These are phyloP conservation scores for Didymella pinodella DNA, from an alignment of 2,329 filamentous ascomycete genomes.

Conservation along the genomic window DNA sequence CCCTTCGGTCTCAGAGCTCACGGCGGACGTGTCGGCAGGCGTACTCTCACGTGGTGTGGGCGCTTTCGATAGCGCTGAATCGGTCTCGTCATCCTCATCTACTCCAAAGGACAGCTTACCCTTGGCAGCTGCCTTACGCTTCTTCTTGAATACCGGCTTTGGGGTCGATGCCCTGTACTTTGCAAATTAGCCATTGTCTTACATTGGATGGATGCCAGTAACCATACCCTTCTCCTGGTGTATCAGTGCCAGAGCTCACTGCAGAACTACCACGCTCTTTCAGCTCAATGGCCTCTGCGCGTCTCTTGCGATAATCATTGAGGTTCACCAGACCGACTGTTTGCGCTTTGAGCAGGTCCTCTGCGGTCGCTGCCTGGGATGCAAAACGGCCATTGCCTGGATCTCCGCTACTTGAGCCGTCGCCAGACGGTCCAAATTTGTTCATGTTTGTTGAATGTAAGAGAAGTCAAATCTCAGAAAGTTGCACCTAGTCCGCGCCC, in stretches of 20 bases:
- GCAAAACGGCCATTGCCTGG: slow-evolving; percentile 70
- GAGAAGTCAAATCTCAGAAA: not conserved
- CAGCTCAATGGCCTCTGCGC: slow-evolving; percentile 90
- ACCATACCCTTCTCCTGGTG: slow-evolving; percentile 68
- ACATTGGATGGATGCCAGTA: not conserved
- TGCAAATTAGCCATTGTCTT: slow-evolving; percentile 57
- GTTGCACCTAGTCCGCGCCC: slow-evolving; percentile 3
- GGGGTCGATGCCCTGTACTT: slow-evolving; percentile 65
- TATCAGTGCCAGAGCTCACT: slow-evolving; percentile 60
- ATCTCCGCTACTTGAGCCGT: slow-evolving; percentile 30
- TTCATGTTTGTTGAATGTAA: slow-evolving; percentile 34
- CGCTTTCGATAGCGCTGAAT: slow-evolving; percentile 51
- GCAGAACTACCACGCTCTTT: slow-evolving; percentile 83
- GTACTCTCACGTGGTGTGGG: slow-evolving; percentile 52
- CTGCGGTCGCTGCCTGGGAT: slow-evolving; percentile 76
- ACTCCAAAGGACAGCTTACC: slow-evolving; percentile 73
- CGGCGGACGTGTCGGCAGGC: slow-evolving; percentile 47
- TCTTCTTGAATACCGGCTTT: slow-evolving; percentile 64
- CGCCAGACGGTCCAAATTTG: slow-evolving; percentile 26
- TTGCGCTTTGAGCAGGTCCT: slow-evolving; percentile 82
- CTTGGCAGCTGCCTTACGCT: slow-evolving; percentile 61
- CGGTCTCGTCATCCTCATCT: slow-evolving; percentile 71
- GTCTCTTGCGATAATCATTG: slow-evolving; percentile 93
- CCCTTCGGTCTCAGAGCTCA: slow-evolving; percentile 43
- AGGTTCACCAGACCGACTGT: slow-evolving; percentile 92